These are phyloP conservation scores for Byssoonygena ceratinophila DNA, from an alignment of 2,329 filamentous ascomycete species.

Conservation along the genomic window DNA sequence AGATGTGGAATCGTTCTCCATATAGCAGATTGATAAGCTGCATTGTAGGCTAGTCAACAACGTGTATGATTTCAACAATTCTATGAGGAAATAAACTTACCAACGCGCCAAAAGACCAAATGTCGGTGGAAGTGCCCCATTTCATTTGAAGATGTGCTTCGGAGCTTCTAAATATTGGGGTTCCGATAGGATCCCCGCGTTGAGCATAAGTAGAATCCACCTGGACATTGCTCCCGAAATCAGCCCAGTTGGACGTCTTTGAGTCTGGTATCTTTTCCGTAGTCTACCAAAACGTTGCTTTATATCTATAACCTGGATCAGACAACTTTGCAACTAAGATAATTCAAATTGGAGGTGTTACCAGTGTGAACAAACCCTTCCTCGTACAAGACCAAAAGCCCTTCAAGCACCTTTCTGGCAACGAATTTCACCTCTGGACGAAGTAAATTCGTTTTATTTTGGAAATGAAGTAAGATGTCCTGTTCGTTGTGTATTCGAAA, in stretches of 20 bases:
- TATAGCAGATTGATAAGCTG: conserved; percentile 18
- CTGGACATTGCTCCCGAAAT: conserved; percentile 17
- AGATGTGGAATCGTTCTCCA: conserved; percentile 18
- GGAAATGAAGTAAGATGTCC: conserved; percentile 21
- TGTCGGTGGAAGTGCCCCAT: conserved; percentile 18
- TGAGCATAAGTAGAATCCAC: conserved; percentile 12
- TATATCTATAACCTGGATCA: conserved; percentile 14
- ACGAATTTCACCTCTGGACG: conserved; percentile 17
- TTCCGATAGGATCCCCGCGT: conserved; percentile 15
- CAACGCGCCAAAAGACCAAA: conserved; percentile 18
- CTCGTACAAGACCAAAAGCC: conserved; percentile 16
- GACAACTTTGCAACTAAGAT: neutral
- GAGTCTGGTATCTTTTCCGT: conserved; percentile 11
- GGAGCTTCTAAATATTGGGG: conserved; percentile 17
- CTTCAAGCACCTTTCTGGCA: conserved; percentile 16
- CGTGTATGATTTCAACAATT: neutral
- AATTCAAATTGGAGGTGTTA: conserved; percentile 5
- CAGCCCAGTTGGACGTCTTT: conserved; percentile 19
- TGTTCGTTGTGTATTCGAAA: conserved; percentile 22
- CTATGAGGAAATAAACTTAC: conserved; percentile 7
- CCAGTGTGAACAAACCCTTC: conserved; percentile 19
- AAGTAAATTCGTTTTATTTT: conserved; percentile 16
- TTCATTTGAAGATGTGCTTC: conserved; percentile 16
- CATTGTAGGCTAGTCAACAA: neutral
- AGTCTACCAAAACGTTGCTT: conserved; percentile 20